A percentile compares a stretch with the other conserved stretches of the same genome.
Conservation (phyloP, 108 stramenopile species). For the Stephanodiscus minutulus region DNA sequence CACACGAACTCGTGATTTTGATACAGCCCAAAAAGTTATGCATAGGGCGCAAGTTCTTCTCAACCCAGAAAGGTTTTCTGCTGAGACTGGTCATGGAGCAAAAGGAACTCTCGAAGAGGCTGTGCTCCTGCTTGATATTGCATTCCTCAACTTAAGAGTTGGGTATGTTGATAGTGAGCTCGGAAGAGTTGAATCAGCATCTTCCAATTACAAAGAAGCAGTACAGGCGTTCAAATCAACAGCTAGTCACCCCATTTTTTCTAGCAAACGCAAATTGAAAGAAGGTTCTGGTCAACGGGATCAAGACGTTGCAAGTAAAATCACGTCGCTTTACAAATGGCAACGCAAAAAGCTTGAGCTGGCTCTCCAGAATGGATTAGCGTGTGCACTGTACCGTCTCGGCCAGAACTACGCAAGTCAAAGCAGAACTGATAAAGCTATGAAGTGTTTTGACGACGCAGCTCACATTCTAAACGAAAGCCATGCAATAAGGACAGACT, state of each 20-base stretch:
- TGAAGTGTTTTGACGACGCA: conserved; percentile 31
- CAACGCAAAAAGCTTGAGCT: conserved; percentile 23
- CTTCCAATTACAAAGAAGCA: conserved; percentile 24
- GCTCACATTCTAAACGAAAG: conserved; percentile 29
- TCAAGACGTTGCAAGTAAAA: neutral
- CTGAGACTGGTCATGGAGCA: conserved; percentile 5
- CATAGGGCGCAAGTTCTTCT: conserved; percentile 13
- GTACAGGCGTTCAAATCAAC: conserved; percentile 22
- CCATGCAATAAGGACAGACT: conserved; percentile 12
- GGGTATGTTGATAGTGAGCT: conserved; percentile 15
- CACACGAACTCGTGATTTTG: conserved; percentile 27
- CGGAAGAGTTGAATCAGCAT: conserved; percentile 8
- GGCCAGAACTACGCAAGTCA: conserved; percentile 22
- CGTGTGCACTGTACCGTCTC: conserved; percentile 26
- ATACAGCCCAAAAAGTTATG: conserved; percentile 22
- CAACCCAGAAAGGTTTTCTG: neutral
- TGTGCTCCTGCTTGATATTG: conserved; percentile 23
- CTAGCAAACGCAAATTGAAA: neutral
- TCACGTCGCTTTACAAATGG: neutral
- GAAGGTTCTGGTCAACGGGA: neutral
- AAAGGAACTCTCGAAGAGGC: conserved; percentile 8
- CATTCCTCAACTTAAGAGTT: conserved; percentile 24
- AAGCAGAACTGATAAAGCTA: conserved; percentile 19
- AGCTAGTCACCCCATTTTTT: conserved; percentile 1
- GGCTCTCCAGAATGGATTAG: conserved; percentile 20